phyloP scores from a whole-genome alignment of 2,329 filamentous ascomycete species.

The Coleophoma crateriformis region DNA sequence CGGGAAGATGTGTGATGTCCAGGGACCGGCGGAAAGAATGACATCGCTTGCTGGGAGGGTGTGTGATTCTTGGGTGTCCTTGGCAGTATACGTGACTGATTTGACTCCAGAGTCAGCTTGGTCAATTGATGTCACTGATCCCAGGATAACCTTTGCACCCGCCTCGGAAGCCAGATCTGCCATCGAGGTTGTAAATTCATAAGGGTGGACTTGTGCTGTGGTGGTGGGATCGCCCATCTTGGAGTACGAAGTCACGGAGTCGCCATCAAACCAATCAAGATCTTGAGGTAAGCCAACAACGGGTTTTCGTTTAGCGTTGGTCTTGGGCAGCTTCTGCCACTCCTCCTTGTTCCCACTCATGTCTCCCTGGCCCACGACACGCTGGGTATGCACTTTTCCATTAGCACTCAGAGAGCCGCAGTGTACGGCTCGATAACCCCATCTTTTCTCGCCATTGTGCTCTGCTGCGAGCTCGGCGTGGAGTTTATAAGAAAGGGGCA shows the following conservation, averaged over 20 bases:
- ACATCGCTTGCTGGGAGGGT: slow-evolving; percentile 46
- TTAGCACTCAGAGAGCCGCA: slow-evolving; percentile 49
- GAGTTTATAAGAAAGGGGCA: slow-evolving; percentile 78
- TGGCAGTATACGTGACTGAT: slow-evolving; percentile 58
- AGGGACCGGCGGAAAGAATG: slow-evolving; percentile 44
- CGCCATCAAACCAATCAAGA: slow-evolving; percentile 76
- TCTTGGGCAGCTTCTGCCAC: slow-evolving; percentile 60
- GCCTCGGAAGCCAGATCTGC: slow-evolving; percentile 66
- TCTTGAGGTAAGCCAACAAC: slow-evolving; percentile 65
- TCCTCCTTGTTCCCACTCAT: slow-evolving; percentile 26
- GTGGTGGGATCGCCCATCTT: slow-evolving; percentile 77
- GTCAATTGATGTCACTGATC: slow-evolving; percentile 64
- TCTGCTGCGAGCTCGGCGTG: slow-evolving; percentile 81
- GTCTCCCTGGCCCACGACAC: slow-evolving; percentile 2
- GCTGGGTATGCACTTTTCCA: slow-evolving; percentile 10
- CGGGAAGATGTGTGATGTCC: slow-evolving; percentile 56
- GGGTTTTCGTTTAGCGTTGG: slow-evolving; percentile 42
- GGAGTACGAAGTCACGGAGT: slow-evolving; percentile 64
- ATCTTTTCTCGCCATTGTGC: slow-evolving; percentile 70
- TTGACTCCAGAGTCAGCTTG: slow-evolving; percentile 57
- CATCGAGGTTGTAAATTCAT: slow-evolving; percentile 83
- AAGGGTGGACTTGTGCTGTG: slow-evolving; percentile 92
- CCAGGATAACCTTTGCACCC: slow-evolving; percentile 62
- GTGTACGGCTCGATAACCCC: slow-evolving; percentile 79
- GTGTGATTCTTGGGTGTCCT: slow-evolving; percentile 38